phyloP scores from a whole-genome alignment of 768 basidiomycete species.

The Pluteus cervinus region DNA sequence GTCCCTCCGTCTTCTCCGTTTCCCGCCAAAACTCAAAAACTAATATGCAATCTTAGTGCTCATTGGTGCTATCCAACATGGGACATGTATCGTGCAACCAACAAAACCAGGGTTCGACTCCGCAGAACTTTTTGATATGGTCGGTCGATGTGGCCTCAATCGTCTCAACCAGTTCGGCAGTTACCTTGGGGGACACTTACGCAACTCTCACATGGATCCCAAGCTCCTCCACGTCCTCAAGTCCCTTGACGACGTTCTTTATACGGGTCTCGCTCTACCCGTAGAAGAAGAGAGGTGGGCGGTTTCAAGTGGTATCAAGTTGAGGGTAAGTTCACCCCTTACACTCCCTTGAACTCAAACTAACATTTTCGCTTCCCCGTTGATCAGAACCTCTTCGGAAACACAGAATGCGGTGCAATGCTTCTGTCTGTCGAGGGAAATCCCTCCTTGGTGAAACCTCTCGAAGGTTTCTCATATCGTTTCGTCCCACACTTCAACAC shows the following conservation, averaged over 20 bases:
- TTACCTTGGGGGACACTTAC: constrained; percentile 61
- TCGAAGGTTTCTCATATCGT: constrained; percentile 62
- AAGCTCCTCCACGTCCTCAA: constrained; percentile 53
- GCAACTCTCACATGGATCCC: constrained; percentile 50
- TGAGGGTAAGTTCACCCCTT: constrained; percentile 43
- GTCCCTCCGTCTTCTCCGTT: constrained; percentile 21
- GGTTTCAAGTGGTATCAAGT: constrained; percentile 51
- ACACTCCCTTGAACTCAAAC: constrained; percentile 8
- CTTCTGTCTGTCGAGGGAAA: constrained; percentile 54
- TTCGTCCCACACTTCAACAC: constrained; percentile 55
- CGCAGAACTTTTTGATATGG: constrained; percentile 68
- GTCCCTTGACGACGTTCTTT: constrained; percentile 57
- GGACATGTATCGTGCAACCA: constrained; percentile 67
- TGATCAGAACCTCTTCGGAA: constrained; percentile 70
- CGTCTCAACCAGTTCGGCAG: constrained; percentile 71
- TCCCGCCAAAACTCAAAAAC: constrained; percentile 4
- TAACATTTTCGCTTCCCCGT: constrained; percentile 14
- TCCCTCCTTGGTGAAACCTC: constrained; percentile 45
- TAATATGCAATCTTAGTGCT: constrained; percentile 45
- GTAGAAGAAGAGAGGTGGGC: constrained; percentile 72
- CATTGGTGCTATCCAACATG: constrained; percentile 65
- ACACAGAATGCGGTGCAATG: constrained; percentile 75
- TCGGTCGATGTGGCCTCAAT: constrained; percentile 59
- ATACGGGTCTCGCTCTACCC: constrained; percentile 58
- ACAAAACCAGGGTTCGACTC: constrained; percentile 59